Evolutionary conservation across 768 basidiomycete genomes (phyloP), one percentile per base, ranked within the genome.

Genomic region (Pisolithus orientalis): DNA sequence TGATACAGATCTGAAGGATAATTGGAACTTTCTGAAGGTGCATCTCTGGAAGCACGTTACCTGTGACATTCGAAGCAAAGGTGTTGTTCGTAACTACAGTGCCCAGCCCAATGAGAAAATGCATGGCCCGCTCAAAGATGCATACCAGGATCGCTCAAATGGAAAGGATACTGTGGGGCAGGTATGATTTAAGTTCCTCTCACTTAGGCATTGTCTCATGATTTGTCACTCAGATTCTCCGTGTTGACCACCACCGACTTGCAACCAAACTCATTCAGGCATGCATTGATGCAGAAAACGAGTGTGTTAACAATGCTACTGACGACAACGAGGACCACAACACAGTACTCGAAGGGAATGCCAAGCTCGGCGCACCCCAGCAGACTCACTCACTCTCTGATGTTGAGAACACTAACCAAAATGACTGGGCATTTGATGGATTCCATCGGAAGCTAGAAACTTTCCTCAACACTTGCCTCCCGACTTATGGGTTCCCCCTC

Each of bases 1-100:
- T 32, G 32, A 32, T 11, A 32, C 10, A 11, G 32, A 43, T 11
- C 3, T 17, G 13, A 50, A 42, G 10, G 57, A 57, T 65, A 69
- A 54, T 14, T 70, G 66, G 64, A 58, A 68, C 27, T 71, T 70
- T 29, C 68, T 65, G 0, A 73, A 73, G 53, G 39, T 55, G 0
- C 72, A 74, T 32, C 53, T 54, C 2, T 62, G 68, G 17, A 27
- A 49, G 13, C 71, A 75, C 52, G 40, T 67, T 1, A 67, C 70
- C 17, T 50, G 59, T 6, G 62, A 72, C 27, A 70, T 75, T n/a
- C 27, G 51, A 46, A 28, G 29, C 2, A 71, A 72, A 46, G 72
- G 71, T 10, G 66, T 53, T 0, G 61, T 67, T 0, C 31, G 49
- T 0, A 68, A 68, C 39, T 71, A 63, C 46, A 68, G 64, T 29